Conservation (phyloP, 169 alveolate genomes). For the Plasmodium gonderi region DNA sequence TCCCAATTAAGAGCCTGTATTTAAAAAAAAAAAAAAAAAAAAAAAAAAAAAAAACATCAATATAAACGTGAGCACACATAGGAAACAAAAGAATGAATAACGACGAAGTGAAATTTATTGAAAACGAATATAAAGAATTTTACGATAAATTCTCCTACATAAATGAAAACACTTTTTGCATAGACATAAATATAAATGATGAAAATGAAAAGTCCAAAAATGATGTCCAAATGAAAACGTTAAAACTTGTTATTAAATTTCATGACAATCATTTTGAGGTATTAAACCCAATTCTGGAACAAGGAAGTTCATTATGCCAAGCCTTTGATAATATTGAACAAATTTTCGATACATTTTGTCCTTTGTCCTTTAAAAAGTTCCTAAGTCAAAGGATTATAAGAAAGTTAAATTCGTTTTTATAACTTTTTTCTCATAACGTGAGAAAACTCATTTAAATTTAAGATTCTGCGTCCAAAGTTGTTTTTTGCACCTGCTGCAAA, state of each 20-base stretch:
- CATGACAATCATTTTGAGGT: constrained; percentile 36
- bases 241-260: constrained; percentile 14
- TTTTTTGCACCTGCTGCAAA: background rate
- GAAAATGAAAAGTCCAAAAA: background rate
- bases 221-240: background rate
- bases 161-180: constrained; percentile 30
- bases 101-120: constrained; percentile 38
- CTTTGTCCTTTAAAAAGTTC: constrained; percentile 37
- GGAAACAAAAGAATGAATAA: background rate
- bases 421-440: background rate
- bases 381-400: background rate
- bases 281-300: background rate
- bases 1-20: no score
- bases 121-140: constrained; percentile 32
- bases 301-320: background rate
- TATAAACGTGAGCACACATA: background rate
- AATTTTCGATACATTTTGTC: constrained; percentile 42
- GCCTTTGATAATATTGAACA: constrained; percentile 48
- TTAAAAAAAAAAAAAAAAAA: no score
- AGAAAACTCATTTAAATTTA: background rate
- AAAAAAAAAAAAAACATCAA: no score
- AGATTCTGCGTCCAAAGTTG: background rate
- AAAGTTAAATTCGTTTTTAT: background rate
- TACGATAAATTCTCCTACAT: constrained; percentile 18
- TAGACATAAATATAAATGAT: constrained; percentile 17